Conservation (phyloP, 257 asterid species). For the Solanum medicagineum region DNA sequence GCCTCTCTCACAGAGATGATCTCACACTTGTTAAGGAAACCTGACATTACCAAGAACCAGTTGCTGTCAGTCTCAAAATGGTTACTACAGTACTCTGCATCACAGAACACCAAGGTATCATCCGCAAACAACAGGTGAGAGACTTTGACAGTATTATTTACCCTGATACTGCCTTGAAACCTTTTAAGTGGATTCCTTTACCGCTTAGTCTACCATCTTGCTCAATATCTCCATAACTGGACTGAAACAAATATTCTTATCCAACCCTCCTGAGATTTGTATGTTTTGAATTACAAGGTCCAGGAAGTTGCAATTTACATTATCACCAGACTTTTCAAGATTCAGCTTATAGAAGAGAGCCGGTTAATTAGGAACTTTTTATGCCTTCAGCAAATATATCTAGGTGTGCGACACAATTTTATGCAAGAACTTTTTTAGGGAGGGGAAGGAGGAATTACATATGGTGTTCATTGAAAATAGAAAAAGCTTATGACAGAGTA, state of each 20-base stretch:
- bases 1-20: neutral
- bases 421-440: no score
- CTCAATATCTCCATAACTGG: neutral
- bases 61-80: neutral
- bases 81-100: neutral
- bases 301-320: neutral
- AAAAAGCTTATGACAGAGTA: no score
- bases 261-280: neutral
- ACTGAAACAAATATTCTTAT: neutral
- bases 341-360: no score
- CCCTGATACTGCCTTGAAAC: neutral
- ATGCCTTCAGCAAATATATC: no score
- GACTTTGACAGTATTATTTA: neutral
- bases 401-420: no score
- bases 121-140: neutral
- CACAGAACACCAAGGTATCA: neutral
- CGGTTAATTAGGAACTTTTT: no score
- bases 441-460: no score
- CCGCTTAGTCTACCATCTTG: neutral
- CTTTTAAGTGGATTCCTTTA: neutral
- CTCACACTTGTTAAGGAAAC: neutral
- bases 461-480: no score
- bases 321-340: neutral
- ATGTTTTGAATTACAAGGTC: neutral
- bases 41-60: neutral